Conservation (phyloP, 1,284 basidiomycete genomes). For the Malassezia arunalokei region DNA sequence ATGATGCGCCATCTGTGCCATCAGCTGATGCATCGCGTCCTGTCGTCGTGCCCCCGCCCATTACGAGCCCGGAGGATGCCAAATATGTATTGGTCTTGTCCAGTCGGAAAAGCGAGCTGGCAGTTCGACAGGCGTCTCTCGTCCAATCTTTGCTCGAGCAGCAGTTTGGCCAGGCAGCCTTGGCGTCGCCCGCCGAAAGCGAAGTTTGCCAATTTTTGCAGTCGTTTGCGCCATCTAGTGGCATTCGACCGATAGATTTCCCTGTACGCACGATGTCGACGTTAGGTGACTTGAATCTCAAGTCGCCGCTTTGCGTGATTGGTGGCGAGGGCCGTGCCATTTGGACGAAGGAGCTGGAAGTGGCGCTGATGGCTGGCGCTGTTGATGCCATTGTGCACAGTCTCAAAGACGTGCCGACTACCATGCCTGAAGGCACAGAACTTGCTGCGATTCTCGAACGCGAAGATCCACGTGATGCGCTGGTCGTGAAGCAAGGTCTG, state of each 20-base stretch:
- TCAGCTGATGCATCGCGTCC: neutral
- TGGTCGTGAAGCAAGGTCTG: constrained; percentile 72
- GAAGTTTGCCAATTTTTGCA: constrained; percentile 19
- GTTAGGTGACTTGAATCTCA: constrained; percentile 81
- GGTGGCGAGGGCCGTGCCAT: constrained; percentile 58
- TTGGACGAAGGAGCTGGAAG: constrained; percentile 92
- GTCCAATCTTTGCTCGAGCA: constrained; percentile 36
- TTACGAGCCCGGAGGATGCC: neutral
- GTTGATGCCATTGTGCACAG: constrained; percentile 91
- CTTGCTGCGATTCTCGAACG: constrained; percentile 74
- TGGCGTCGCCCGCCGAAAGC: constrained; percentile 16
- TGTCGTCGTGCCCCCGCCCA: neutral
- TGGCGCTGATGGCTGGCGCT: constrained; percentile 58
- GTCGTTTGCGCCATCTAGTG: neutral
- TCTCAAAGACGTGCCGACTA: constrained; percentile 86
- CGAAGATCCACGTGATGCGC: constrained; percentile 76
- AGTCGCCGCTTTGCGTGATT: constrained; percentile 51
- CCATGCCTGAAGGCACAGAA: constrained; percentile 68
- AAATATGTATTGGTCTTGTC: constrained; percentile 8
- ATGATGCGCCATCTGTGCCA: constrained; percentile 18
- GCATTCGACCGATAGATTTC: constrained; percentile 27
- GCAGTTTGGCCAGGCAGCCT: constrained; percentile 30
- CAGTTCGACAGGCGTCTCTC: constrained; percentile 24
- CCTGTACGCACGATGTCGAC: constrained; percentile 70
- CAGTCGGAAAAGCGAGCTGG: constrained; percentile 22